Evolutionary conservation across 495 filamentous ascomycete genomes (phyloP), one percentile per base, ranked within the genome.

Genomic region (Thozetella sp.): DNA sequence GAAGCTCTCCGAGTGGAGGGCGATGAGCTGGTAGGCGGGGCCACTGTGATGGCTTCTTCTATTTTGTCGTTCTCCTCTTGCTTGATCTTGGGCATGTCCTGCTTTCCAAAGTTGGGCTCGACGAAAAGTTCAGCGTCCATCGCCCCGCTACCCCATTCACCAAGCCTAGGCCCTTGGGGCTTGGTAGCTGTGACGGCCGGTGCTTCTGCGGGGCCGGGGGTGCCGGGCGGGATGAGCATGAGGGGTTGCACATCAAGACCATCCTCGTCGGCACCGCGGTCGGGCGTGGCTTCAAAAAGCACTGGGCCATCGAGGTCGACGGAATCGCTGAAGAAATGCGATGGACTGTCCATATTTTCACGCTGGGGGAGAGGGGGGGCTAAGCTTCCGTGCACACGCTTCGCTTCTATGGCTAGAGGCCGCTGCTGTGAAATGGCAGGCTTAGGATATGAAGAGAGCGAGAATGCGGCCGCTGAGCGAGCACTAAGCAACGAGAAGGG

Each of bases 301-400:
- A 54, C 55, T 19, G 62, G 53, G 27, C 63, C 68, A n/a, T 62
- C 65, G 26, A 67, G 60, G 51, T 63, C 63, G 23, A 72, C 23
- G 30, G 55, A 68, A 46, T 72, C 65, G 51, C 53, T 62, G 40
- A 70, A 72, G 61, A 69, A 72, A 50, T 69, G 66, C 17, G 70
- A 57, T 2, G 67, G 34, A 22, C 58, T 56, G 54, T 69, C 64
- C 69, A 72, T 72, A 25, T 60, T 25, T 57, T 22, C n/a, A n/a
- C n/a, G n/a, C n/a, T n/a, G n/a, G n/a, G n/a, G n/a, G n/a, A n/a
- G n/a, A n/a, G n/a, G n/a, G n/a, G n/a, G n/a, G n/a, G n/a, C n/a
- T n/a, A n/a, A n/a, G n/a, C n/a, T n/a, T n/a, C n/a, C n/a, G n/a
- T n/a, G n/a, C n/a, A n/a, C n/a, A n/a, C n/a, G n/a, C n/a, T n/a